Conservation (phyloP, 225 moss, liverwort and hornwort genomes). For the Sphagnum contortum region DNA sequence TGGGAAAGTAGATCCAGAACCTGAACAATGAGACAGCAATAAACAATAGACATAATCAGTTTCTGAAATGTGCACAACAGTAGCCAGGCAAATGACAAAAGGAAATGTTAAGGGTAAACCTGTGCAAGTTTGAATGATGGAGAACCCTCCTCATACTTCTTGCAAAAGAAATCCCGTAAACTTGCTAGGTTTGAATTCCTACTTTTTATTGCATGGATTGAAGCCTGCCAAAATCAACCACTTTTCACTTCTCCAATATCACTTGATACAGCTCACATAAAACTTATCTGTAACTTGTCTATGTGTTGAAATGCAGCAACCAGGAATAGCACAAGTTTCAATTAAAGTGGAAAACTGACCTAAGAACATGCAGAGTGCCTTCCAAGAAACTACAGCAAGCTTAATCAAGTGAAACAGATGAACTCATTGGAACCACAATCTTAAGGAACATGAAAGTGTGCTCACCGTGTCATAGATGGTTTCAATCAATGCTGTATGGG, state of each 20-base stretch:
- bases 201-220: constrained; percentile 98
- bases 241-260: not conserved
- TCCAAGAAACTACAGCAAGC: no score
- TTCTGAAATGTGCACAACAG: no score
- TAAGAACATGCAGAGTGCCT: no score
- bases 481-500: constrained; percentile 97
- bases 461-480: constrained; percentile 96
- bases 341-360: no score
- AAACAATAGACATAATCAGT: no score
- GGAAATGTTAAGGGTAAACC: constrained; percentile 22
- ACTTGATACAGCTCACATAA: not conserved
- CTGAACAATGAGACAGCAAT: no score
- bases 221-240: constrained; percentile 55
- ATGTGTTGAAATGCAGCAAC: not conserved
- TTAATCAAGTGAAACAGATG: no score
- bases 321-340: no score
- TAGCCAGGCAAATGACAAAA: no score
- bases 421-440: no score
- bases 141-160: constrained; percentile 82
- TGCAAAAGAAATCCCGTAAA: constrained; percentile 95
- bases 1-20: no score
- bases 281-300: not conserved
- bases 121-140: constrained; percentile 89
- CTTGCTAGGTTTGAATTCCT: constrained; percentile 78
- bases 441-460: not conserved